Evolutionary conservation across 176 grass and related monocot species (phyloP), one percentile per base, ranked within the genome.

Genomic region (Saccharum officinarum): DNA sequence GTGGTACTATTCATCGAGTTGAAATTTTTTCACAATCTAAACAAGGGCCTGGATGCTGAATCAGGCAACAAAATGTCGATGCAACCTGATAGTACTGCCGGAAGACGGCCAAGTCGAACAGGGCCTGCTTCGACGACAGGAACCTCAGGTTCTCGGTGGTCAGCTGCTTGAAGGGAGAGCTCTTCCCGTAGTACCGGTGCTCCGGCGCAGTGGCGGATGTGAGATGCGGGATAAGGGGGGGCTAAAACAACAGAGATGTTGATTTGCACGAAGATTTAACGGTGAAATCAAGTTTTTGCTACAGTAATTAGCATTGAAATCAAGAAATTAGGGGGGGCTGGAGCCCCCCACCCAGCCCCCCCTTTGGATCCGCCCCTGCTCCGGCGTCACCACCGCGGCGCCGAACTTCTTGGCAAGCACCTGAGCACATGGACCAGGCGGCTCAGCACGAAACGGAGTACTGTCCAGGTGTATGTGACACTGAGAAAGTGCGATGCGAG

Each of bases 171-270:
- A 95, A 98, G 60, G 93, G 96, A 49, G 96, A 94, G 69, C 96
- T 98, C 89, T 95, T 98, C 14, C 96, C 96, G 67, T 98, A 98
- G 78, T 95, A 98, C 69, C 93, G 83, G 92, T 98, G 96, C 86
- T 98, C 96, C 28, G 28, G 28, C 28, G 28, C n/a, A n/a, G n/a
- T n/a, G n/a, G n/a, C n/a, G n/a, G n/a, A n/a, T n/a, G n/a, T n/a
- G n/a, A n/a, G n/a, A n/a, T n/a, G n/a, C n/a, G n/a, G n/a, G n/a
- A n/a, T n/a, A n/a, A n/a, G n/a, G n/a, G n/a, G n/a, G n/a, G n/a
- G n/a, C n/a, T n/a, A n/a, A n/a, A n/a, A n/a, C n/a, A n/a, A n/a
- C n/a, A n/a, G n/a, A n/a, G n/a, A n/a, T n/a, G n/a, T n/a, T n/a
- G n/a, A n/a, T n/a, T n/a, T n/a, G n/a, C n/a, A n/a, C n/a, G n/a